Percentiles rank a stretch among this genome's conserved stretches.
Conservation (phyloP, 2,329 filamentous ascomycete genomes). For the Pyrenochaeta sp. region DNA sequence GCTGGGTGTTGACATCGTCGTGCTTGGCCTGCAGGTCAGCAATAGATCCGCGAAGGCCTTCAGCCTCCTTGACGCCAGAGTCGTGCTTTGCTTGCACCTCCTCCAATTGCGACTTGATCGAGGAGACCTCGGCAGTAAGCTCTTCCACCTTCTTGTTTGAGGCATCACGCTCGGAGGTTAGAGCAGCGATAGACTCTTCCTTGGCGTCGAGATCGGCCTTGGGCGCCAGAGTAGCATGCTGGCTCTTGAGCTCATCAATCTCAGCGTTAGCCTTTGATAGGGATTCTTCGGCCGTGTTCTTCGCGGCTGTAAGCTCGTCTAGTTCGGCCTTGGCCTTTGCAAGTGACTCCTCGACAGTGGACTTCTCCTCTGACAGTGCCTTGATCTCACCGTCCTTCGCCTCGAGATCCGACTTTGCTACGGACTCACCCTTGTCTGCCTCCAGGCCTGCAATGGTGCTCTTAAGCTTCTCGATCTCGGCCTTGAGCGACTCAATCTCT, state of each 20-base stretch:
- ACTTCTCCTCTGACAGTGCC: constrained; percentile 25
- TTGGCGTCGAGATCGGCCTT: constrained; percentile 39
- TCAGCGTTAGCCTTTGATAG: constrained; percentile 30
- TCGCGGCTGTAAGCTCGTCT: constrained; percentile 21
- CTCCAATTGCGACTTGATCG: constrained; percentile 34
- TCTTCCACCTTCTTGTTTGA: constrained; percentile 31
- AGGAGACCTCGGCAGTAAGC: constrained; percentile 29
- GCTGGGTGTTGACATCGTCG: constrained; percentile 23
- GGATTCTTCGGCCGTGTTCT: constrained; percentile 22
- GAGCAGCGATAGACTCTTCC: constrained; percentile 32
- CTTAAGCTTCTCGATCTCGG: constrained; percentile 41
- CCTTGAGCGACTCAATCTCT: constrained; percentile 38
- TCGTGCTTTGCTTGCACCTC: constrained; percentile 22
- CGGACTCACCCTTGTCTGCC: constrained; percentile 20
- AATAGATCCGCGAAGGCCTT: constrained; percentile 11
- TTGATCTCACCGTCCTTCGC: constrained; percentile 42
- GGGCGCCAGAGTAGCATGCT: constrained; percentile 23
- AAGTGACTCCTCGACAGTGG: constrained; percentile 20
- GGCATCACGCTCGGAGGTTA: constrained; percentile 34
- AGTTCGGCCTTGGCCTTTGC: constrained; percentile 27
- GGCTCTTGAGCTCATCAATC: constrained; percentile 28
- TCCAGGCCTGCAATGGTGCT: constrained; percentile 32
- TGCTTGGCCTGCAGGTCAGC: constrained; percentile 23
- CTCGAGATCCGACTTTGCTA: constrained; percentile 35
- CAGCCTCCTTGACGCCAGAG: constrained; percentile 19